Evolutionary conservation across 1,139 yeast genomes (phyloP), one percentile per base, ranked within the genome.

Genomic region (Yamadazyma epiphylla): DNA sequence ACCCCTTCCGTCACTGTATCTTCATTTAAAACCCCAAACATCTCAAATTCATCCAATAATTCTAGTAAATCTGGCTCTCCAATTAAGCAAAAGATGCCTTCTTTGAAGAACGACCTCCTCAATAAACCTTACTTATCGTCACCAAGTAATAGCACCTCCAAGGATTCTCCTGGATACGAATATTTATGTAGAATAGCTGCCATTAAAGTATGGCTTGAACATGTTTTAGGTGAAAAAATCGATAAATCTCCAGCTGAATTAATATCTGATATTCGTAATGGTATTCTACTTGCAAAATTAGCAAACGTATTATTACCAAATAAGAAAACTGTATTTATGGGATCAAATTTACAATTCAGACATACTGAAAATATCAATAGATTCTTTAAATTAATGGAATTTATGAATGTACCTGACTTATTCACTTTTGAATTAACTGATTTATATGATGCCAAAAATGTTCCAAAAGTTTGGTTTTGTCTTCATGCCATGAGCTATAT

Each of bases 391-490:
- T 74, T 91, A 36, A 63, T 87, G 23, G 83, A 77, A 33, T 74
- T 66, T 39, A 70, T 87, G 41, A 79, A 77, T 20, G 78, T 91
- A 43, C 98, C 98, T 0, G 94, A 80, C 43, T 66, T 88, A 31
- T 91, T 89, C 52, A 70, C 87, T 27, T 91, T 91, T 51, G 97
- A 89, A 52, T 70, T 89, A 36, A 88, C 95, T 2, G 99, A 91
- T 58, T 66, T 91, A 25, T 94, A 88, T 56, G 97, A 91, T 52
- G 84, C 85, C 47, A 89, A 88, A 48, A 86, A 91, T 48, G 75
- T 89, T 14, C 97, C 98, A 13, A 89, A 87, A 50, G 97, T 94
- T 14, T 84, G 94, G 57, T 89, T 88, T 53, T 88, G 97, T 47
- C 64, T 91, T 25, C 96, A 91, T 59, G 96, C 96, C 1, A 64